phyloP scores from a whole-genome alignment of 2,329 filamentous ascomycete species.

The Aspergillus transmontanensis region DNA sequence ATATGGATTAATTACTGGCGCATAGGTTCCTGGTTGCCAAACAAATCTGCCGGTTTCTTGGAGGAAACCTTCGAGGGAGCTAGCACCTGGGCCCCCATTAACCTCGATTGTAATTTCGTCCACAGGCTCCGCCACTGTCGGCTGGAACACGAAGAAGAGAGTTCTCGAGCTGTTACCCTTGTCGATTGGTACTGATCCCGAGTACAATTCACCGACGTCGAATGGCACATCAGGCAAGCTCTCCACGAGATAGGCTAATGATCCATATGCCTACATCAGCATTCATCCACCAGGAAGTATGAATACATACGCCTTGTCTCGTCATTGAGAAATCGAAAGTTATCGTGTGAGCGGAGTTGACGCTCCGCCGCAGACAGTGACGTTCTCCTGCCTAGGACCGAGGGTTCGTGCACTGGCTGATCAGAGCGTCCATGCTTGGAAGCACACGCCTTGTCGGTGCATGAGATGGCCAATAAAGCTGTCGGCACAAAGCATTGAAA shows the following conservation, averaged over 20 bases:
- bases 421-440: conserved; percentile 30
- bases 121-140: conserved; percentile 45
- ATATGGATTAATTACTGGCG: conserved; percentile 67
- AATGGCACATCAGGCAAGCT: conserved; percentile 70
- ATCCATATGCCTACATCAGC: neutral
- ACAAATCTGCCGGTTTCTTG: conserved; percentile 77
- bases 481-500: conserved; percentile 29
- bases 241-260: conserved; percentile 63
- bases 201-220: conserved; percentile 60
- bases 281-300: neutral
- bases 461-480: conserved; percentile 24
- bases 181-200: conserved; percentile 58
- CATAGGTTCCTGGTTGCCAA: conserved; percentile 70
- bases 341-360: conserved; percentile 17
- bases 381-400: conserved; percentile 25
- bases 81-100: conserved; percentile 60
- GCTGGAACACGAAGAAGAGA: conserved; percentile 55
- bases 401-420: conserved; percentile 25
- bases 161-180: conserved; percentile 45
- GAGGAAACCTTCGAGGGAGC: conserved; percentile 67
- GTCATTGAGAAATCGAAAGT: conserved; percentile 30
- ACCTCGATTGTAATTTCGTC: conserved; percentile 48
- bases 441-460: conserved; percentile 22
- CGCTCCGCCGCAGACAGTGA: conserved; percentile 16
- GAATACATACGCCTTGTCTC: conserved; percentile 29